These are phyloP conservation scores for Dactylellina leptospora DNA, from an alignment of 2,329 filamentous ascomycete genomes.

Conservation along the genomic window DNA sequence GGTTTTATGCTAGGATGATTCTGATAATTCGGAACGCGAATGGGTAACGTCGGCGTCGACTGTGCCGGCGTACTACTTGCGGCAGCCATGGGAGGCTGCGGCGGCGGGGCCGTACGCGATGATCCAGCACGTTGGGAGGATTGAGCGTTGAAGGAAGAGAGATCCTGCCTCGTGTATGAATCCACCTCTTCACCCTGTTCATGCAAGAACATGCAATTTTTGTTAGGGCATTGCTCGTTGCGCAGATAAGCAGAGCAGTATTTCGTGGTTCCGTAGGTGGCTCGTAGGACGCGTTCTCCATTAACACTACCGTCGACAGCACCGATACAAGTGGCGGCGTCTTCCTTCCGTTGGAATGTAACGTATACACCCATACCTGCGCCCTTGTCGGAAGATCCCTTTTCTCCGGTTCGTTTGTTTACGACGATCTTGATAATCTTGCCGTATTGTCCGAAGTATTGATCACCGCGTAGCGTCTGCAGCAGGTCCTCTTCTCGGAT, in stretches of 20 bases:
- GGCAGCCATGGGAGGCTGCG: constrained; percentile 53
- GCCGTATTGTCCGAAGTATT: constrained; percentile 98
- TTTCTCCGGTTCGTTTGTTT: constrained; percentile 85
- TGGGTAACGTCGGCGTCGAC: constrained; percentile 57
- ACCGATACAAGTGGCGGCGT: constrained; percentile 87
- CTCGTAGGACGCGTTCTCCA: constrained; percentile 80
- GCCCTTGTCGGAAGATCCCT: constrained; percentile 61
- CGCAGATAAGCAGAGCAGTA: constrained; percentile 98
- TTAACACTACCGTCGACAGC: constrained; percentile 93
- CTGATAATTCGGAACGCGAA: constrained; percentile 50
- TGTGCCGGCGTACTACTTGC: constrained; percentile 57
- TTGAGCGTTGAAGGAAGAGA: constrained; percentile 83
- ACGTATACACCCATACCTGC: constrained; percentile 83
- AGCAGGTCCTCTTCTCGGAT: constrained; percentile 91
- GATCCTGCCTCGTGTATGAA: constrained; percentile 91
- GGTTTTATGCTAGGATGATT: constrained; percentile 46
- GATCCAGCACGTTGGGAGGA: constrained; percentile 58
- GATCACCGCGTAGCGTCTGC: constrained; percentile 84
- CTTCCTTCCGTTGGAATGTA: constrained; percentile 91
- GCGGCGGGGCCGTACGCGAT: constrained; percentile 59
- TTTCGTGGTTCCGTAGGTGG: constrained; percentile 89
- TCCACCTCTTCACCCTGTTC: constrained; percentile 98
- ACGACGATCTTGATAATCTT: constrained; percentile 99
- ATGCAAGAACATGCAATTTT: constrained; percentile 97
- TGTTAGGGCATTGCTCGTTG: constrained; percentile 91